A percentile compares a stretch with the other conserved stretches of the same genome.
These are phyloP conservation scores for Digitaria exilis DNA, from an alignment of 202 grass and related monocot genomes.

Conservation along the genomic window DNA sequence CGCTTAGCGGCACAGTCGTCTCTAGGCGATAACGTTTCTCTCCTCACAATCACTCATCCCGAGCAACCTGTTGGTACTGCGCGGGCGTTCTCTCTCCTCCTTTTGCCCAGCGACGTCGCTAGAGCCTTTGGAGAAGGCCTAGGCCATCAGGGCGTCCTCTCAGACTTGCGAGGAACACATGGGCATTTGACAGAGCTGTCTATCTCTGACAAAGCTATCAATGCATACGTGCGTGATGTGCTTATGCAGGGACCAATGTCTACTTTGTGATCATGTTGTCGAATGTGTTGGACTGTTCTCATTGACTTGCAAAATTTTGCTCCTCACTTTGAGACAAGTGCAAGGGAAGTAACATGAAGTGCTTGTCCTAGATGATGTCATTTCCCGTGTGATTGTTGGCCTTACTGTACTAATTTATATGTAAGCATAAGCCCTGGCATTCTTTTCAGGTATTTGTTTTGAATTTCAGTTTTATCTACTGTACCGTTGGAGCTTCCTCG, in stretches of 20 bases:
- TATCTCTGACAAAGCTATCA: not conserved
- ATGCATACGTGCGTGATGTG: not conserved
- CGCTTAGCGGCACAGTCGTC: too few relatives aligned
- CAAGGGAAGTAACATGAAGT: not conserved
- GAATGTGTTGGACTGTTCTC: not conserved
- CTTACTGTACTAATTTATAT: not conserved
- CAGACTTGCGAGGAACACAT: not conserved
- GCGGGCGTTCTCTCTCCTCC: too few relatives aligned
- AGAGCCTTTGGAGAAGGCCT: too few relatives aligned
- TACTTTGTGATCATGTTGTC: not conserved
- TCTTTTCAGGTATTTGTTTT: not conserved
- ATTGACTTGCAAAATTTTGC: not conserved
- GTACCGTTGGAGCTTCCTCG: not conserved
- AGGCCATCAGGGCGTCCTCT: too few relatives aligned
- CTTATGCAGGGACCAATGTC: not conserved
- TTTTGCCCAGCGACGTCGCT: too few relatives aligned
- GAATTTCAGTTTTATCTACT: not conserved
- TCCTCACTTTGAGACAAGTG: not conserved
- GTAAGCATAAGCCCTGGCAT: not conserved
- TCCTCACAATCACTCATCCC: too few relatives aligned
- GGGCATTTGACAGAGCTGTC: not conserved
- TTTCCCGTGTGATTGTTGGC: not conserved
- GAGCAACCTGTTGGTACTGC: too few relatives aligned
- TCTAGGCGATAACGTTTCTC: too few relatives aligned
- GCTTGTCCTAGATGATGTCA: not conserved